A percentile compares a stretch with the other conserved stretches of the same genome.
Evolutionary conservation across 768 basidiomycete species (phyloP).

Genomic region (Austroboletus eburneus): DNA sequence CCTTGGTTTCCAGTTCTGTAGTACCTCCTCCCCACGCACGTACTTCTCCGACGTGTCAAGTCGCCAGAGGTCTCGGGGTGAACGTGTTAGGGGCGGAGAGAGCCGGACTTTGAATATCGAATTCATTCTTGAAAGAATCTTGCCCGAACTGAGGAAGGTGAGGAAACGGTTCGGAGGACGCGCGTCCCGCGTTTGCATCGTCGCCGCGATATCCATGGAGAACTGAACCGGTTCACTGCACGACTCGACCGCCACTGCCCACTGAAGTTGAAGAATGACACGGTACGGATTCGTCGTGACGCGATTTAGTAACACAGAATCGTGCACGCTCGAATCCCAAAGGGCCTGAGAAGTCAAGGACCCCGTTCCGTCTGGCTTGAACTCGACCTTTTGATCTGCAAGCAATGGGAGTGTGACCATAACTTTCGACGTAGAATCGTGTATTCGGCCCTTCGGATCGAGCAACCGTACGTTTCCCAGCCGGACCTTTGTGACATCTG

Average conservation of each 20-base stretch:
- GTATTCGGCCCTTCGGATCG: constrained; percentile 76
- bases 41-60: constrained; percentile 94
- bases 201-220: constrained; percentile 79
- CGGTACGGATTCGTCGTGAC: constrained; percentile 77
- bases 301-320: constrained; percentile 79
- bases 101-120: constrained; percentile 81
- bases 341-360: constrained; percentile 62
- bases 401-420: constrained; percentile 71
- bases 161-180: constrained; percentile 76
- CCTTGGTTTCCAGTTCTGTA: constrained; percentile 82
- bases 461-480: constrained; percentile 83
- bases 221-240: constrained; percentile 88
- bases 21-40: constrained; percentile 84
- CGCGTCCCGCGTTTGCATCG: constrained; percentile 81
- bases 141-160: constrained; percentile 72
- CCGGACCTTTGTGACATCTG: constrained; percentile 67
- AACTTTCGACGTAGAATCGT: constrained; percentile 70
- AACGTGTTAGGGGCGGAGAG: constrained; percentile 80
- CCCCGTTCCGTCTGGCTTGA: constrained; percentile 82
- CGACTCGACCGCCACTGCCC: constrained; percentile 76
- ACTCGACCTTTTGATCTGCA: constrained; percentile 69
- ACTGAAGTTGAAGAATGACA: constrained; percentile 72
- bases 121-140: constrained; percentile 73
- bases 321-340: constrained; percentile 94
- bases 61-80: constrained; percentile 87